Conservation (phyloP, 75 land plant genomes). For the Cryptomeria japonica region DNA sequence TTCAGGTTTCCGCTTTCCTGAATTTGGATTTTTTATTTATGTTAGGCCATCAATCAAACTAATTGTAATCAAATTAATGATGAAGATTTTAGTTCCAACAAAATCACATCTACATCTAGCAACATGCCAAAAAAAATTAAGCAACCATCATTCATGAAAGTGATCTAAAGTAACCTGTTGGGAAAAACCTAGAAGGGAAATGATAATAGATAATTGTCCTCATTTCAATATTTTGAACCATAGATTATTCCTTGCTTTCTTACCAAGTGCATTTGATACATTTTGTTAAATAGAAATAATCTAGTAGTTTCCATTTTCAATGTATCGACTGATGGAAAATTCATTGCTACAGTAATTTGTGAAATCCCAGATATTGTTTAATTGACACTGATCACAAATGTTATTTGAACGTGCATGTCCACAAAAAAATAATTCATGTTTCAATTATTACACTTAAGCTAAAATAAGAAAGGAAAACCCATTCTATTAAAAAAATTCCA, state of each 20-base stretch:
- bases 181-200: not conserved
- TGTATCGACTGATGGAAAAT: too few relatives aligned
- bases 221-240: not conserved
- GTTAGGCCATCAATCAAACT: not conserved
- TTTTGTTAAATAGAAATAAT: not conserved
- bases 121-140: not conserved
- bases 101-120: not conserved
- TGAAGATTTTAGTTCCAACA: not conserved
- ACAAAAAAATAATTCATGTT: too few relatives aligned
- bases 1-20: conserved; percentile 94
- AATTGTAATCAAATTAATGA: not conserved
- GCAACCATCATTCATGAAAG: not conserved
- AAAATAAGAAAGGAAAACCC: too few relatives aligned
- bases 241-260: not conserved
- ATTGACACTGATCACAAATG: too few relatives aligned
- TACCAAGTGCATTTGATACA: not conserved
- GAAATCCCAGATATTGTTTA: too few relatives aligned
- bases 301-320: too few relatives aligned
- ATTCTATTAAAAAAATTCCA: too few relatives aligned
- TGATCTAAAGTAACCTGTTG: not conserved
- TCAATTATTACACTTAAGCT: too few relatives aligned
- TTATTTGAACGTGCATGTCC: too few relatives aligned
- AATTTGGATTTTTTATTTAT: not conserved
- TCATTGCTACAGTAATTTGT: too few relatives aligned
- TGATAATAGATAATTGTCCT: not conserved